These are phyloP conservation scores for Biscutella laevigata DNA, from an alignment of 441 rosid genomes.

Conservation along the genomic window DNA sequence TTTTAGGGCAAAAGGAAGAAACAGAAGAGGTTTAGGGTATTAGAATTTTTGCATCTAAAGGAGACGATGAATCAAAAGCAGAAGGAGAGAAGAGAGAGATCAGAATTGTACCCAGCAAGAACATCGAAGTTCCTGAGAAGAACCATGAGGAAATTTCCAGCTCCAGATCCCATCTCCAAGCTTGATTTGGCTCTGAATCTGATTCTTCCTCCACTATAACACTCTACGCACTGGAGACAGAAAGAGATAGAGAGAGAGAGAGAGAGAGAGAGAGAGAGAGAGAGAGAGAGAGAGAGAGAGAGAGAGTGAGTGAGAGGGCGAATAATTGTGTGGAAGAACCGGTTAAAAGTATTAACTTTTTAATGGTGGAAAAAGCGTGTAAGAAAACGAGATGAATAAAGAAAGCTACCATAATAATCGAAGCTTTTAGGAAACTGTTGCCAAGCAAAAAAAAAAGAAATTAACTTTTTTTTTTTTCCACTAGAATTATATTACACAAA, in stretches of 20 bases:
- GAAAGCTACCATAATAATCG: not conserved
- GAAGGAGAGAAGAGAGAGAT: not conserved
- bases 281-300: too few relatives aligned
- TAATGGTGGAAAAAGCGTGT: slow-evolving; percentile 11
- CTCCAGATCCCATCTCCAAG: slow-evolving; percentile 46
- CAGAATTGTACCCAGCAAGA: slow-evolving; percentile 65
- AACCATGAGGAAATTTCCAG: slow-evolving; percentile 60
- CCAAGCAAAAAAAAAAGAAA: not conserved
- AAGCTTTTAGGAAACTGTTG: slow-evolving; percentile 2
- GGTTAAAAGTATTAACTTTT: not conserved
- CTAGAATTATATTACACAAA: too few relatives aligned
- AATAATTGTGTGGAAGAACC: slow-evolving; percentile 8
- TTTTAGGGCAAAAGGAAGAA: not conserved
- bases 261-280: slow-evolving; percentile 4
- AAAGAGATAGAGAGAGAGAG: not conserved
- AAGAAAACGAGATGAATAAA: slow-evolving; percentile 6
- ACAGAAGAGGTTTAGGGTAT: not conserved
- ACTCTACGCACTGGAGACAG: not conserved
- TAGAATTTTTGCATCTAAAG: too few relatives aligned
- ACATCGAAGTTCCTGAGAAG: slow-evolving; percentile 76
- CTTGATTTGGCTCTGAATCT: slow-evolving; percentile 3
- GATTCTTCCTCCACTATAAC: slow-evolving; percentile 9
- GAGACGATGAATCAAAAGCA: not conserved
- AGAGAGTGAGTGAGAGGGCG: too few relatives aligned
- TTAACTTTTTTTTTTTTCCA: too few relatives aligned